These are phyloP conservation scores for Trypanosoma lewisi DNA, from an alignment of 208 protist species.

Conservation along the genomic window DNA sequence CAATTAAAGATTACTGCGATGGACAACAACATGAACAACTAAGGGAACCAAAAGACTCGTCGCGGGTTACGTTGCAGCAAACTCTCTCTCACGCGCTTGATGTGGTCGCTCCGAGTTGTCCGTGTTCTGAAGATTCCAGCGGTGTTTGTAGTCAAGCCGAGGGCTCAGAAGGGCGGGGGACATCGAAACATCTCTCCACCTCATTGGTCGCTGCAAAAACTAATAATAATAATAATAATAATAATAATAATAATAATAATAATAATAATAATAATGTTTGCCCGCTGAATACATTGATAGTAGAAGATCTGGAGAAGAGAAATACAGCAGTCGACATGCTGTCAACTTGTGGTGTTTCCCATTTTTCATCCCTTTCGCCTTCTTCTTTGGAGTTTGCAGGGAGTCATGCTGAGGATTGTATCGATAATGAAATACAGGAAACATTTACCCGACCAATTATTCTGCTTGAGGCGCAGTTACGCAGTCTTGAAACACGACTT, in stretches of 20 bases:
- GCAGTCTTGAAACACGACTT: conserved; percentile 40
- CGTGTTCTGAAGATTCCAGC: not conserved
- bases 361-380: not conserved
- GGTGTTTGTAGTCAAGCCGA: not conserved
- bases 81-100: conserved; percentile 16
- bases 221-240: no score
- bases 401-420: not conserved
- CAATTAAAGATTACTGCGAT: no score
- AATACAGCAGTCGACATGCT: not conserved
- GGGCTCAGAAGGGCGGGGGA: not conserved
- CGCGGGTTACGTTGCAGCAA: conserved; percentile 12
- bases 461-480: conserved; percentile 47
- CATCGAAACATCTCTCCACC: not conserved
- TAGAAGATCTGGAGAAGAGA: not conserved
- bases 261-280: no score
- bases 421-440: not conserved
- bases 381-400: not conserved
- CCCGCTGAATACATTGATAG: not conserved
- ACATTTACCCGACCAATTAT: not conserved
- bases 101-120: not conserved
- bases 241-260: no score
- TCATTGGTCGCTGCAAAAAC: no score
- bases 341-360: not conserved
- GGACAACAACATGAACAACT: no score
- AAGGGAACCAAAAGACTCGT: conserved; percentile 1